A percentile compares a stretch with the other conserved stretches of the same genome.
Conservation (phyloP, 2,329 filamentous ascomycete genomes). For the Alternaria sp. region DNA sequence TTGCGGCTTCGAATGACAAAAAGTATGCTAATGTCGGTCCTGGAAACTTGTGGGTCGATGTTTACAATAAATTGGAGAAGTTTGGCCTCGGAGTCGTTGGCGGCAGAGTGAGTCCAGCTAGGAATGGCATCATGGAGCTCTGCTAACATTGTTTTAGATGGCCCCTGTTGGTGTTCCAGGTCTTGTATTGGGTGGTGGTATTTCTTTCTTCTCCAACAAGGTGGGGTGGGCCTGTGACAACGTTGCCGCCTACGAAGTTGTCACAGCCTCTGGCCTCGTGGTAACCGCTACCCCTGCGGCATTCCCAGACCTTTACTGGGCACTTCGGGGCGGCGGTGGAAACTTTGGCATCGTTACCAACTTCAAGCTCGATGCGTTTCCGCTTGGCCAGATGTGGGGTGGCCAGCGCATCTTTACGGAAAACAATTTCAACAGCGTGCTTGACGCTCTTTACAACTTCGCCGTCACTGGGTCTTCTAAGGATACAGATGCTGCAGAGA, state of each 20-base stretch:
- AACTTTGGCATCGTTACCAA: slow-evolving; percentile 47
- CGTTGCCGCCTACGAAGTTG: slow-evolving; percentile 39
- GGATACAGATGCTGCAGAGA: slow-evolving; percentile 37
- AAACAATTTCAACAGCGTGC: slow-evolving; percentile 15
- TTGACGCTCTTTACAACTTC: slow-evolving; percentile 18
- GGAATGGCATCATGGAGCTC: slow-evolving; percentile 12
- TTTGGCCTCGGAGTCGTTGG: slow-evolving; percentile 41
- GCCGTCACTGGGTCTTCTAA: slow-evolving; percentile 20
- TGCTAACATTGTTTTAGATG: slow-evolving; percentile 20
- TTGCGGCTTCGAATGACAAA: slow-evolving; percentile 35
- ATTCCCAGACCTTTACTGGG: slow-evolving; percentile 48
- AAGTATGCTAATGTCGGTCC: slow-evolving; percentile 39
- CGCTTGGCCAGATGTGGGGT: slow-evolving; percentile 18
- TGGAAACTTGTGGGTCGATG: slow-evolving; percentile 47
- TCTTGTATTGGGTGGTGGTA: slow-evolving; percentile 40
- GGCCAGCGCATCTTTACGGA: slow-evolving; percentile 27
- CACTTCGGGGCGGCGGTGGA: slow-evolving; percentile 44
- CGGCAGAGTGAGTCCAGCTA: slow-evolving; percentile 39
- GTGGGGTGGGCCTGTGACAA: slow-evolving; percentile 40
- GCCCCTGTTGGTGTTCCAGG: slow-evolving; percentile 43
- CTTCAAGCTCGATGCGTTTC: slow-evolving; percentile 29
- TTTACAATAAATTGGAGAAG: slow-evolving; percentile 41
- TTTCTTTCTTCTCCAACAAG: slow-evolving; percentile 34
- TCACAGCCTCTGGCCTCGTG: slow-evolving; percentile 50
- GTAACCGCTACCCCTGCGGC: slow-evolving; percentile 40